Evolutionary conservation across 148 eudicot species (phyloP).

Genomic region (Persicaria maculosa): DNA sequence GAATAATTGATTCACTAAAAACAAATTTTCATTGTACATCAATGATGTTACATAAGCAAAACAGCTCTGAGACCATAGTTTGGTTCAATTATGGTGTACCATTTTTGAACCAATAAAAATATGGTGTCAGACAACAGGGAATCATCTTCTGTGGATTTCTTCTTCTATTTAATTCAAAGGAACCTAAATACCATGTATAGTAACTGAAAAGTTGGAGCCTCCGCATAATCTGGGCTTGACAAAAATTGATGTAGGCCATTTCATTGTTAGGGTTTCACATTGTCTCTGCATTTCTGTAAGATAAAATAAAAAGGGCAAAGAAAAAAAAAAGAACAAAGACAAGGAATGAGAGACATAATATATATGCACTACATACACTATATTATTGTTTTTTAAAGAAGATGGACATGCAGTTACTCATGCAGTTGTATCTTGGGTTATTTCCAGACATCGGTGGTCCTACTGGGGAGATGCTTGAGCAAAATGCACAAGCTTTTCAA

Average conservation of each 20-base stretch:
- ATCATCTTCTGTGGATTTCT: neutral
- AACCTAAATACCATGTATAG: neutral
- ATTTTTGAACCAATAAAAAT: neutral
- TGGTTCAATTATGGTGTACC: neutral
- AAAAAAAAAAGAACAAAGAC: neutral
- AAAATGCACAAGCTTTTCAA: constrained; percentile 66
- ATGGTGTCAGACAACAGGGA: neutral
- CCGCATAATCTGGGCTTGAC: neutral
- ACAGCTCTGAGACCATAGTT: neutral
- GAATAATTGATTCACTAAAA: neutral
- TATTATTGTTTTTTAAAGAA: neutral
- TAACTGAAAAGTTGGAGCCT: neutral
- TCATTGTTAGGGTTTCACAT: neutral
- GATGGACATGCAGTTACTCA: neutral
- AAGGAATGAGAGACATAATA: neutral
- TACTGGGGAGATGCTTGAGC: constrained; percentile 82
- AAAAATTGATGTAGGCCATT: neutral
- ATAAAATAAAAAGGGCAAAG: neutral
- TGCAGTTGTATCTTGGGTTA: constrained; percentile 5
- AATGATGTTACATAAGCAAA: neutral
- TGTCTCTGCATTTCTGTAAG: neutral
- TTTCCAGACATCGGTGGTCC: constrained; percentile 87
- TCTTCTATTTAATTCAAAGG: neutral
- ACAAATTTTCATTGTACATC: neutral
- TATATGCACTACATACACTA: neutral